phyloP scores from a whole-genome alignment of 768 basidiomycete genomes.

The Psilocybe azurescens region DNA sequence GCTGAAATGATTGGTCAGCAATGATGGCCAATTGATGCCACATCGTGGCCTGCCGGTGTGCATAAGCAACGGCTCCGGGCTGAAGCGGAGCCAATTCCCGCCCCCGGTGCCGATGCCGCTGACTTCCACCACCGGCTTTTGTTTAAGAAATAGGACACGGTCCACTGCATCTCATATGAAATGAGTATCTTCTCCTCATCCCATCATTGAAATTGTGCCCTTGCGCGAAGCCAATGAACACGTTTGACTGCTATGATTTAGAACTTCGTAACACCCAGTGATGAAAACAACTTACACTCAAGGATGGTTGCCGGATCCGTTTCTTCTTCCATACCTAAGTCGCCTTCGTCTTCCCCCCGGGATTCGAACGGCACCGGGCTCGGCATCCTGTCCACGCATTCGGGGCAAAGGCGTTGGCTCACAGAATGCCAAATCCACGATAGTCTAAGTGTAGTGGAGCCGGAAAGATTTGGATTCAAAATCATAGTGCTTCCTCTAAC shows the following conservation, averaged over 20 bases:
- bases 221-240: too few relatives aligned
- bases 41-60: neutral
- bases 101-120: too few relatives aligned
- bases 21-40: neutral
- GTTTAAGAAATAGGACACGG: too few relatives aligned
- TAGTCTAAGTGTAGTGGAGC: constrained; percentile 8
- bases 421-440: constrained; percentile 22
- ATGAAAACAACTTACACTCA: constrained; percentile 15
- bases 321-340: neutral
- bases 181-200: too few relatives aligned
- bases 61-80: neutral
- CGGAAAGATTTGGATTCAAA: constrained; percentile 14
- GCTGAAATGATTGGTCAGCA: neutral
- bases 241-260: too few relatives aligned
- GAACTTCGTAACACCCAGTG: too few relatives aligned
- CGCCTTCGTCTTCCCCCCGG: neutral
- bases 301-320: neutral
- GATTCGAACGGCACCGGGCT: neutral
- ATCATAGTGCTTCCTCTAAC: constrained; percentile 20
- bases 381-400: neutral
- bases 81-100: too few relatives aligned
- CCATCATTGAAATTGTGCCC: too few relatives aligned
- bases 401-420: neutral
- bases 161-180: too few relatives aligned
- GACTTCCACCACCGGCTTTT: too few relatives aligned